A percentile compares a stretch with the other conserved stretches of the same genome.
These are phyloP conservation scores for Ambrosiella beaveri DNA, from an alignment of 2,329 filamentous ascomycete species.

Conservation along the genomic window DNA sequence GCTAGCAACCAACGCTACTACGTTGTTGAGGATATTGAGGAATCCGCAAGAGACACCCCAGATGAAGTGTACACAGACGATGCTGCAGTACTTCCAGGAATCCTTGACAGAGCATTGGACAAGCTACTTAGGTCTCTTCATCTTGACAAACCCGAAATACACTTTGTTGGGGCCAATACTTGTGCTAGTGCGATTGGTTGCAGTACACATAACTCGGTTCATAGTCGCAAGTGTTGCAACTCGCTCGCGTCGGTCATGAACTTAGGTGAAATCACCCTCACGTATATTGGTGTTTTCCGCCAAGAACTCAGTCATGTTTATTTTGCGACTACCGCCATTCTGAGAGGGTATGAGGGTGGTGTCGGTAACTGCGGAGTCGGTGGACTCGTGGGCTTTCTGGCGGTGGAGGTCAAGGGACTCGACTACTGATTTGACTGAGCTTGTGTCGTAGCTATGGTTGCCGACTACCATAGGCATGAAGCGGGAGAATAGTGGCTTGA, in stretches of 20 bases:
- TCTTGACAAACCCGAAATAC: slow-evolving; percentile 65
- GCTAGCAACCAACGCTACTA: slow-evolving; percentile 43
- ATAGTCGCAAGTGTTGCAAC: slow-evolving; percentile 5
- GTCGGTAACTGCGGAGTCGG: background rate
- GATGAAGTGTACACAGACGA: slow-evolving; percentile 64
- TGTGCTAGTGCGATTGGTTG: slow-evolving; percentile 22
- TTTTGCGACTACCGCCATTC: background rate
- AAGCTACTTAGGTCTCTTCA: slow-evolving; percentile 52
- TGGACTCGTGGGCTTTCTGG: background rate
- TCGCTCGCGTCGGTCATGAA: slow-evolving; percentile 12
- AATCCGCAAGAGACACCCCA: slow-evolving; percentile 88
- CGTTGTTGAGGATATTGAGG: slow-evolving; percentile 61
- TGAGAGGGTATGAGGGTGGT: background rate
- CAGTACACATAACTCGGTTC: slow-evolving; percentile 16
- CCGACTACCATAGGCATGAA: slow-evolving; percentile 40
- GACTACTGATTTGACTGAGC: background rate
- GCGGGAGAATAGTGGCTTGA: slow-evolving; percentile 67
- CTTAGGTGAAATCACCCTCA: background rate
- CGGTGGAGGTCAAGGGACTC: background rate
- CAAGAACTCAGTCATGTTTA: slow-evolving; percentile 9
- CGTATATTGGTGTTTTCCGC: slow-evolving; percentile 4
- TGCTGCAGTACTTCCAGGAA: slow-evolving; percentile 51
- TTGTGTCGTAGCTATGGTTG: slow-evolving; percentile 22
- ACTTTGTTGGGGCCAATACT: slow-evolving; percentile 26
- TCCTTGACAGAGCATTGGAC: slow-evolving; percentile 45